Evolutionary conservation across 306 rosid genomes (phyloP).

Genomic region (Pyrus pyrifolia): DNA sequence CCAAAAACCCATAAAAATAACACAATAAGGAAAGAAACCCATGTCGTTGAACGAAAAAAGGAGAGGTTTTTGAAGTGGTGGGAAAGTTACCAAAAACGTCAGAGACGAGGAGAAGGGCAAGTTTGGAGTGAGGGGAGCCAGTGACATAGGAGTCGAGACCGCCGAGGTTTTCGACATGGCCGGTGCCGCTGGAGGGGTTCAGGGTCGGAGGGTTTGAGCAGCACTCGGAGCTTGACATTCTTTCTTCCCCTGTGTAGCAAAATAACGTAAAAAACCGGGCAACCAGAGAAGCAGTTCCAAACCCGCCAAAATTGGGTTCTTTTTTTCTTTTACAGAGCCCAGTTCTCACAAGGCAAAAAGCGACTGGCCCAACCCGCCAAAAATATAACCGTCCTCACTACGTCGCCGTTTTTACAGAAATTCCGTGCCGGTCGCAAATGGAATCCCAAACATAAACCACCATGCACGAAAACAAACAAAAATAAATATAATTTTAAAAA

Average conservation of each 20-base stretch:
- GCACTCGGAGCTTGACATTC: constrained; percentile 51
- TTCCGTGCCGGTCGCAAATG: background rate
- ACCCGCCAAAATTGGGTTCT: background rate
- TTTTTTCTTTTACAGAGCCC: background rate
- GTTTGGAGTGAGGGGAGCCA: constrained; percentile 50
- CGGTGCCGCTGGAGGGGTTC: constrained; percentile 42
- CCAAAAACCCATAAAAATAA: background rate
- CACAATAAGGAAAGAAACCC: background rate
- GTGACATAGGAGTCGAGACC: constrained; percentile 39
- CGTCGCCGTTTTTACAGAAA: background rate
- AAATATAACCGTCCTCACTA: background rate
- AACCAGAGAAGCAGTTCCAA: background rate
- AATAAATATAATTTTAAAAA: background rate
- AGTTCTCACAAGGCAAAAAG: background rate
- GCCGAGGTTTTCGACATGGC: constrained; percentile 42
- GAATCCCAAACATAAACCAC: background rate
- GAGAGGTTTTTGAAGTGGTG: background rate
- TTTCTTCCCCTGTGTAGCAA: background rate
- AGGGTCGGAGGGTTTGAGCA: constrained; percentile 64
- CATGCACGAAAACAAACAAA: background rate
- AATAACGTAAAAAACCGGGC: background rate
- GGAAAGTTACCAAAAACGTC: constrained; percentile 40
- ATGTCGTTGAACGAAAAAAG: background rate
- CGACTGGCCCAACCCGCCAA: background rate
- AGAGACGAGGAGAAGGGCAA: constrained; percentile 43